These are phyloP conservation scores for Yarrowia bubula DNA, from an alignment of 805 yeast genomes.

Conservation along the genomic window DNA sequence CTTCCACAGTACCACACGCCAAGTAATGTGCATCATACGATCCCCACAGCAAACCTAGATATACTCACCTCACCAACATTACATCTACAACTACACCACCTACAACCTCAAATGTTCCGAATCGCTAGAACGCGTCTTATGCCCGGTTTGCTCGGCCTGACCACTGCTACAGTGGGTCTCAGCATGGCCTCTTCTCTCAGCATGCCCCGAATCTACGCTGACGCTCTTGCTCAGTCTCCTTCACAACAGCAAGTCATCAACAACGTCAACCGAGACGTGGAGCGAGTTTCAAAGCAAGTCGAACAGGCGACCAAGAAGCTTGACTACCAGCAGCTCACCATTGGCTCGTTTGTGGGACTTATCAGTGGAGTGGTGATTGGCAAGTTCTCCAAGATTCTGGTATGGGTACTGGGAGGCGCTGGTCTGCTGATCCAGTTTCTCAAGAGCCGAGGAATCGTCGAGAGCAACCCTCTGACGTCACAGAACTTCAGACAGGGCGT, in stretches of 20 bases:
- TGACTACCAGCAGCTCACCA: constrained; percentile 59
- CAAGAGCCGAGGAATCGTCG: constrained; percentile 50
- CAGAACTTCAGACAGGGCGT: constrained; percentile 10
- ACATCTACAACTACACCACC: neutral
- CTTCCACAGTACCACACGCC: too few species aligned
- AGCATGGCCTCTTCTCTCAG: neutral
- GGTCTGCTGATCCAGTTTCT: constrained; percentile 52
- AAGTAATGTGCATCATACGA: too few species aligned
- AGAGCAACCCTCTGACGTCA: constrained; percentile 29
- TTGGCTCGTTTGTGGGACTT: constrained; percentile 63
- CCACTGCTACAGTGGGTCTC: constrained; percentile 5
- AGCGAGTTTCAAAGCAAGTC: neutral
- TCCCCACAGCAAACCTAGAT: constrained; percentile 1
- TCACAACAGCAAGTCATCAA: constrained; percentile 7
- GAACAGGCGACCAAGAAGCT: neutral
- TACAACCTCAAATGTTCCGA: neutral
- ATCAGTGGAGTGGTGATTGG: constrained; percentile 60
- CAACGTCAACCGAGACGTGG: constrained; percentile 21
- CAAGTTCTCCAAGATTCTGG: constrained; percentile 54
- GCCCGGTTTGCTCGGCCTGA: constrained; percentile 14
- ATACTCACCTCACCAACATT: neutral
- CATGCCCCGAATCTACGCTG: constrained; percentile 8
- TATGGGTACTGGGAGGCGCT: constrained; percentile 49
- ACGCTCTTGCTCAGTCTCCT: neutral
- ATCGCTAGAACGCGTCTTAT: constrained; percentile 6